These are phyloP conservation scores for Coniella vitis DNA, from an alignment of 2,329 filamentous ascomycete genomes.

Conservation along the genomic window DNA sequence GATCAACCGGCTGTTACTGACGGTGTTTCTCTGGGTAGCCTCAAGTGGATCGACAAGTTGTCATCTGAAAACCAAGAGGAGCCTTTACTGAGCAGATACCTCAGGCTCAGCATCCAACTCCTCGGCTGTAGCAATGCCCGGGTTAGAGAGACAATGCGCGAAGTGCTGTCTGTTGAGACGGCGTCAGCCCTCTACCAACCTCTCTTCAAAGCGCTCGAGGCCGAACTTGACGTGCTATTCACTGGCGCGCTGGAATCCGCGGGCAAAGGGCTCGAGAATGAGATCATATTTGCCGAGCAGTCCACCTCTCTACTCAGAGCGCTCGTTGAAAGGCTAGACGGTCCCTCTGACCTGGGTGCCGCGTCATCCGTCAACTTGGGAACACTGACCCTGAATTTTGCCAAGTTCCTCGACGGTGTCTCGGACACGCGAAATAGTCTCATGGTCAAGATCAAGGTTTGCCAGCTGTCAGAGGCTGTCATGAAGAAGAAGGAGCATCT, in stretches of 20 bases:
- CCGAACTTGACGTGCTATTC: conserved; percentile 57
- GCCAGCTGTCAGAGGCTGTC: conserved; percentile 59
- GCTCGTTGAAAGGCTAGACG: conserved; percentile 58
- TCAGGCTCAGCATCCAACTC: conserved; percentile 58
- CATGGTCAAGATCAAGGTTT: conserved; percentile 62
- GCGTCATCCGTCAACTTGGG: conserved; percentile 59
- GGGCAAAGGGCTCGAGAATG: conserved; percentile 46
- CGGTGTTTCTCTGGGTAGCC: conserved; percentile 47
- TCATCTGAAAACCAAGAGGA: conserved; percentile 55
- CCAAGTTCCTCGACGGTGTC: conserved; percentile 56
- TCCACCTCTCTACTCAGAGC: conserved; percentile 56
- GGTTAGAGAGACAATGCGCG: conserved; percentile 60
- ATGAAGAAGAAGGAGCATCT: conserved; percentile 61
- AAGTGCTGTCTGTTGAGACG: conserved; percentile 59
- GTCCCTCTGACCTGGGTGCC: conserved; percentile 53
- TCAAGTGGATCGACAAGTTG: conserved; percentile 59
- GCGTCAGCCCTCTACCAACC: conserved; percentile 55
- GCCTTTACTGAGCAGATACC: conserved; percentile 51
- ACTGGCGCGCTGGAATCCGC: conserved; percentile 46
- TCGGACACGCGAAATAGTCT: conserved; percentile 49
- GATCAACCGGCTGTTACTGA: conserved; percentile 51
- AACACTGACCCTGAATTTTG: conserved; percentile 56
- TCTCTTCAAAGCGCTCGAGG: conserved; percentile 58
- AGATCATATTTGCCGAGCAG: conserved; percentile 62
- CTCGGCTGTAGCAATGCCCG: conserved; percentile 57